A percentile compares a stretch with the other conserved stretches of the same genome.
Evolutionary conservation across 2,329 filamentous ascomycete species (phyloP).

Genomic region (Hypoxylon sp.): DNA sequence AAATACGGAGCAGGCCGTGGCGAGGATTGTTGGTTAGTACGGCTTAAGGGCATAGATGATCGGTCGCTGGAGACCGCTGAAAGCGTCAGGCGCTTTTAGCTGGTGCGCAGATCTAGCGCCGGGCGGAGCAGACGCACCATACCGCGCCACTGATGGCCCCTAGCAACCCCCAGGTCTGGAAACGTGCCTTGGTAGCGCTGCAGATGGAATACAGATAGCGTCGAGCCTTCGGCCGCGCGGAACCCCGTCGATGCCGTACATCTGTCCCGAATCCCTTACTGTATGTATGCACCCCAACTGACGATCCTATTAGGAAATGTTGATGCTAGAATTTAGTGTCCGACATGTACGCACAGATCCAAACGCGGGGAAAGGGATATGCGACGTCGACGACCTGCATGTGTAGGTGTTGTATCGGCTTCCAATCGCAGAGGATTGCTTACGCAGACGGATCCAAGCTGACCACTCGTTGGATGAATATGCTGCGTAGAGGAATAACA

Average conservation of each 20-base stretch:
- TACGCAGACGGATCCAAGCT: constrained; percentile 3
- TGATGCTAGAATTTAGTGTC: constrained; percentile 19
- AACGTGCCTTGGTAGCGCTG: constrained; percentile 28
- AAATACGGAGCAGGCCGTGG: constrained; percentile 37
- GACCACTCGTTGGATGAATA: neutral
- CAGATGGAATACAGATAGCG: constrained; percentile 34
- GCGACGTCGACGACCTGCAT: neutral
- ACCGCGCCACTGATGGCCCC: constrained; percentile 24
- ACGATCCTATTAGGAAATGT: constrained; percentile 17
- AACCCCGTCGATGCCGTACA: constrained; percentile 31
- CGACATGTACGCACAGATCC: constrained; percentile 12
- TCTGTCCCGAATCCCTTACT: constrained; percentile 12
- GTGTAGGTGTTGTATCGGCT: constrained; percentile 10
- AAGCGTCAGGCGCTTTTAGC: constrained; percentile 36
- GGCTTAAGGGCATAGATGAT: constrained; percentile 24
- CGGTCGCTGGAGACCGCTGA: constrained; percentile 12
- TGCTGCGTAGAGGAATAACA: neutral
- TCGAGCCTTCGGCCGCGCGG: constrained; percentile 41
- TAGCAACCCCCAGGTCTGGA: constrained; percentile 3
- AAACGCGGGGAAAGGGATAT: constrained; percentile 36
- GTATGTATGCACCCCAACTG: constrained; percentile 8
- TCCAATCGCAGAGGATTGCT: constrained; percentile 9
- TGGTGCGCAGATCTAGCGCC: constrained; percentile 28
- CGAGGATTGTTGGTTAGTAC: constrained; percentile 14
- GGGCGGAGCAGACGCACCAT: constrained; percentile 28